These are phyloP conservation scores for Aspergillus cavernicola DNA, from an alignment of 495 filamentous ascomycete species.

Conservation along the genomic window DNA sequence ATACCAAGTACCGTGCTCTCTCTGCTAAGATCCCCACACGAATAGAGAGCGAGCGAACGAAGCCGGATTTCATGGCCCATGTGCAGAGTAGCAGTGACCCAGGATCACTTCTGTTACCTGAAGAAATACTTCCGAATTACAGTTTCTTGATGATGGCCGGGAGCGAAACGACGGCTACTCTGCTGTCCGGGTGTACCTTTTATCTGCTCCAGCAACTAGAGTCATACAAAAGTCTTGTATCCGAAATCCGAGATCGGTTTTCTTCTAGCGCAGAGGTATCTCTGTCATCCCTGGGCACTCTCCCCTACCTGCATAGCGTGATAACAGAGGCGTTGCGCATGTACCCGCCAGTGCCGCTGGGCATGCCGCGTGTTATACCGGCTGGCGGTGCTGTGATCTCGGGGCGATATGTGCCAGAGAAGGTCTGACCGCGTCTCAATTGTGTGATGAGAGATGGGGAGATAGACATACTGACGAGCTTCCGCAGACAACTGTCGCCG, in stretches of 20 bases:
- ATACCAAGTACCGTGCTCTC: no score
- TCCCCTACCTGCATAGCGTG: slow-evolving; percentile 37
- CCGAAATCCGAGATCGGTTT: slow-evolving; percentile 48
- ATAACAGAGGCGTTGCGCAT: slow-evolving; percentile 44
- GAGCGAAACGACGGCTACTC: slow-evolving; percentile 57
- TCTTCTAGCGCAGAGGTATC: slow-evolving; percentile 37
- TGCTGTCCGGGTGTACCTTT: slow-evolving; percentile 46
- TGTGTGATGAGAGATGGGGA: no score
- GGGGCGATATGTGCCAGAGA: slow-evolving; percentile 28
- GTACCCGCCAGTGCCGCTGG: slow-evolving; percentile 34
- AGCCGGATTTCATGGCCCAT: no score
- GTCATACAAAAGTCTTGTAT: slow-evolving; percentile 28
- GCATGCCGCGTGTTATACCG: slow-evolving; percentile 27
- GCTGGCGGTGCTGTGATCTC: slow-evolving; percentile 27
- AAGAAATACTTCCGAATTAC: slow-evolving; percentile 5
- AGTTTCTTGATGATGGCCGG: slow-evolving; percentile 36
- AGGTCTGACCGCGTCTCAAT: no score
- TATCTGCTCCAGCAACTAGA: slow-evolving; percentile 43
- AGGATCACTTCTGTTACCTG: neutral
- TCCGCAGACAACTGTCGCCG: neutral
- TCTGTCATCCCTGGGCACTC: slow-evolving; percentile 28
- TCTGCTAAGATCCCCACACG: no score
- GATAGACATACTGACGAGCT: no score
- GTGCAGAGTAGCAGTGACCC: no score
- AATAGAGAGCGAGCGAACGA: no score